Base-by-base conservation (phyloP, 78 protist genomes). In the Pigoraptor vietnamica region DNA sequence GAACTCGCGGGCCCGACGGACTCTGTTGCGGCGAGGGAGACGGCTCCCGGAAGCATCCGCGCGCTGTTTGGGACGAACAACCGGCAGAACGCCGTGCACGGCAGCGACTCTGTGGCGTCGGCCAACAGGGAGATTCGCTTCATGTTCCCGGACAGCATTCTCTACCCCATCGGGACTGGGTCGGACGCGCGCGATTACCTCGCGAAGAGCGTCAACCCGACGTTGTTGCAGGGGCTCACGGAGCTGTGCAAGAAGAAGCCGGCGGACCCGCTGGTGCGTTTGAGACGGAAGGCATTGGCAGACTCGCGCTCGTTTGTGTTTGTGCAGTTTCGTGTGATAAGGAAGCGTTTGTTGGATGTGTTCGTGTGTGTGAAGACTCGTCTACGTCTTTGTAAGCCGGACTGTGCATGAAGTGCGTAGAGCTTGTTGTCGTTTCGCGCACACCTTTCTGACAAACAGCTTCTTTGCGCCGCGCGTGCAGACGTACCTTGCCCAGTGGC, bases 1-100 rank as follows among this genome's bases (percentile, higher is more conserved):
- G 48, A 2, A 14, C 86, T 90, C 37, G 81, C 93, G 94, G 94
- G 95, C 39, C 93, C 93, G 29, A 90, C 95, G 67, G 81, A 91
- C 48, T 38, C 89, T 24, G 48, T 38, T 32, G 24, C 23, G 6
- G 48, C 89, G 0, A 39, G 89, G 33, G 1, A 0, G 48, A 1
- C 24, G 23, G 37, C 33, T 40, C 90, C 34, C 37, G 37, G 9
- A 40, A 81, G 88, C 39, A 6, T 93, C 24, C 86, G 95, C 32
- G 95, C 93, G 84, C 29, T 86, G 67, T 94, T 81, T 39, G 95
- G 95, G 37, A 56, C 84, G 40, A 87, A 92, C 48, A 82, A 83
- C 35, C 37, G 40, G 33, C 34, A 38, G 67, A 94, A 94, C 83
- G 93, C 93, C 23, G 33, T 37, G 38, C 95, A 94, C 79, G 95